phyloP scores from a whole-genome alignment of 129 eudicot species.

The Pseudognaphalium luteoalbum region DNA sequence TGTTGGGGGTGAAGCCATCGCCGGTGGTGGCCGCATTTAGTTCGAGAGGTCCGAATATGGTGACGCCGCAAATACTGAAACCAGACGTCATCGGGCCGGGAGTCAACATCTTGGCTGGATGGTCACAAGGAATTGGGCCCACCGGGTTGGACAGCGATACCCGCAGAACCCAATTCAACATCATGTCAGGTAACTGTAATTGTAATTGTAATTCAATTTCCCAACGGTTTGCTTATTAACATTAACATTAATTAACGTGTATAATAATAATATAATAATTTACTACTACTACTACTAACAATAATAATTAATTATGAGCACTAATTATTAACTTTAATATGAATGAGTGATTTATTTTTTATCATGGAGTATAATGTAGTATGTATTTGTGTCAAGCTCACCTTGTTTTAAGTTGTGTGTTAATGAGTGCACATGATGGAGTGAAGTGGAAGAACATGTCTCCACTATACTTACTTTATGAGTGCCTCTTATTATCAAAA shows the following conservation, averaged over 20 bases:
- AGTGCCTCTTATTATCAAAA: not conserved
- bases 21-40: conserved; percentile 96
- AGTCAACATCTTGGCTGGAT: conserved; percentile 91
- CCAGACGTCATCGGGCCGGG: conserved; percentile 97
- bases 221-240: conserved; percentile 15
- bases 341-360: too few species aligned
- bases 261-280: too few species aligned
- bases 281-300: not conserved
- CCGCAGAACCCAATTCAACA: conserved; percentile 79
- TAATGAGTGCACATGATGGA: conserved; percentile 23
- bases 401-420: not conserved
- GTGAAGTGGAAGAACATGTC: conserved; percentile 19
- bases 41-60: conserved; percentile 83
- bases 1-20: conserved; percentile 76
- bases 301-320: not conserved
- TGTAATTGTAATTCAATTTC: not conserved
- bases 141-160: conserved; percentile 74
- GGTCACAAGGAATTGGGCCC: conserved; percentile 83
- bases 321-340: too few species aligned
- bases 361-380: too few species aligned
- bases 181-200: conserved; percentile 61
- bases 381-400: conserved; percentile 11
- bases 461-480: conserved; percentile 16
- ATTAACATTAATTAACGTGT: not conserved
- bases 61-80: conserved; percentile 80